Base-by-base conservation (phyloP, 2,329 filamentous ascomycete genomes). In the Pyrenophora seminiperda region DNA sequence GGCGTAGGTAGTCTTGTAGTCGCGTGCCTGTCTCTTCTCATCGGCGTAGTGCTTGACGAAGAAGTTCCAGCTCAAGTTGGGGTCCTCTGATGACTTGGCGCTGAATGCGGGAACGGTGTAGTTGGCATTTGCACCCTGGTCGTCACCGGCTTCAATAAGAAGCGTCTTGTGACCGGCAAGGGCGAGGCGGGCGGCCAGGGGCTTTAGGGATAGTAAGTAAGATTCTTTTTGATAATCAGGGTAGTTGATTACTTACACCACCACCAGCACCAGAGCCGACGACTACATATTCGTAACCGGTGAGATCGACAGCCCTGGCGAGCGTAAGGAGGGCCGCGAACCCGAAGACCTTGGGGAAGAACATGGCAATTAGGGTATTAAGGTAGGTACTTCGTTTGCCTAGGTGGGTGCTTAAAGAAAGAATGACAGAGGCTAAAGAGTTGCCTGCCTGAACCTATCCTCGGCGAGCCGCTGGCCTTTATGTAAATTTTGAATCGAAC, bases 21-120 rank as follows among this genome's bases (percentile, higher is more conserved):
- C 83, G 42, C 76, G 74, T 17, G 78, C 75, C 55, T 84, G 80
- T 30, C 79, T 75, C 17, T 70, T 67, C 36, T 81, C 71, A 53
- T 86, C 77, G 7, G 76, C 73, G 61, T 85, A 86, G 66, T 87
- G 84, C 37, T 78, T 77, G n/a, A 85, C 81, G 56, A 81, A 87
- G 70, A 82, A 87, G 66, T 85, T 81, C 84, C 84, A 88, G 37
- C 77, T 73, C 58, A 84, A 76, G 14, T 77, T 75, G 18, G 75
- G 75, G 52, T 85, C 80, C 60, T 86, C 81, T 9, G 81, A 83
- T 2, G 80, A 77, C 15, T 77, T 75, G 39, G 77, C 77, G 17
- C 79, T 77, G 60, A 82, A 77, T 2, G 81, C 78, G 5, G 84
- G 83, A 4, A 84, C 77, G 7, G 79, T 77, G 54, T 82, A 79